These are phyloP conservation scores for Phytophthora crassamura DNA, from an alignment of 352 stramenopile genomes.

Conservation along the genomic window DNA sequence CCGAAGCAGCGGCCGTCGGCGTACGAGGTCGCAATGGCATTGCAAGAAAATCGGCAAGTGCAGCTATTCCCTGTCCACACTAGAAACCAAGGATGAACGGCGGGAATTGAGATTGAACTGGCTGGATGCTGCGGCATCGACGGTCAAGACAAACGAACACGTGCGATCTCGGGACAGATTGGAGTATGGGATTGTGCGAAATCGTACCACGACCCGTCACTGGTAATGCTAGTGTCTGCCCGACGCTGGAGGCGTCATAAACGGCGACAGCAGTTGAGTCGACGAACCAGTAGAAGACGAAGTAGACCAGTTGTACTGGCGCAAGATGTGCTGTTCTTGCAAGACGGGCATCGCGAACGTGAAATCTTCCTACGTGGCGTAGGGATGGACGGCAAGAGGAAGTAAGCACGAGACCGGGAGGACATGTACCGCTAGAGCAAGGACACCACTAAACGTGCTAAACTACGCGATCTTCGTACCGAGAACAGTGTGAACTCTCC, in stretches of 20 bases:
- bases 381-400: background rate
- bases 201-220: background rate
- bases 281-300: slow-evolving; percentile 32
- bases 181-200: background rate
- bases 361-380: slow-evolving; percentile 60
- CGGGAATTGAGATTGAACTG: background rate
- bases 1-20: slow-evolving; percentile 69
- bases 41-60: slow-evolving; percentile 70
- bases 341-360: slow-evolving; percentile 64
- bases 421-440: slow-evolving; percentile 1
- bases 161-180: too few species aligned
- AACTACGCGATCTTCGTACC: slow-evolving; percentile 39
- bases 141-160: background rate
- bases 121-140: background rate
- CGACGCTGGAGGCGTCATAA: slow-evolving; percentile 15
- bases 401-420: slow-evolving; percentile 4
- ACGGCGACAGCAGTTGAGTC: slow-evolving; percentile 20
- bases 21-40: slow-evolving; percentile 73
- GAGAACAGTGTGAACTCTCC: slow-evolving; percentile 71
- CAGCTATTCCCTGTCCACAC: slow-evolving; percentile 54
- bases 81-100: slow-evolving; percentile 25
- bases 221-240: slow-evolving; percentile 13
- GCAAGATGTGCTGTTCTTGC: slow-evolving; percentile 61
- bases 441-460: slow-evolving; percentile 14
- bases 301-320: slow-evolving; percentile 29